Percentiles rank a stretch among this genome's conserved stretches.
These are phyloP conservation scores for Reutealis trisperma DNA, from an alignment of 345 rosid species.

Conservation along the genomic window DNA sequence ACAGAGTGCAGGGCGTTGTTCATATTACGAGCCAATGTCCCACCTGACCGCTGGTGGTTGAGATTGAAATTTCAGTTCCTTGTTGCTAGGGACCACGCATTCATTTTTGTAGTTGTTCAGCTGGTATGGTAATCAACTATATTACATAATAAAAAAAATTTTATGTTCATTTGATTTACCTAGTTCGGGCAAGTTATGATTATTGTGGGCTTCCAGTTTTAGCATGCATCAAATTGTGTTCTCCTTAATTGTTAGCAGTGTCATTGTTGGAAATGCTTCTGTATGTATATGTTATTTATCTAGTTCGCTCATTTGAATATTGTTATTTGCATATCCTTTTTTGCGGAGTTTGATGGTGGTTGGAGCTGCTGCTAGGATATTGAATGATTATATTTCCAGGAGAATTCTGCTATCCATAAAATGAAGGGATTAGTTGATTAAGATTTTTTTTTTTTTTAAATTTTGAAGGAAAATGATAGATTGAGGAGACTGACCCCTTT, in stretches of 20 bases:
- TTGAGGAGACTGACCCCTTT: too few relatives aligned
- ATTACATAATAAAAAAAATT: neutral
- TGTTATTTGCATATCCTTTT: neutral
- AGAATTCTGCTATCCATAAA: too few relatives aligned
- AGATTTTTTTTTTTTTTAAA: too few relatives aligned
- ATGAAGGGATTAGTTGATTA: too few relatives aligned
- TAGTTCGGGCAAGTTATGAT: conserved; percentile 1
- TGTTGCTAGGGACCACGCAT: conserved; percentile 93
- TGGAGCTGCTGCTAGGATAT: neutral
- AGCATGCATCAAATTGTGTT: neutral
- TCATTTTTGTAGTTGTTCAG: conserved; percentile 91
- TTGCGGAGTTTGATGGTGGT: neutral
- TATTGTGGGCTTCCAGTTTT: neutral
- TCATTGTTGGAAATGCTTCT: neutral
- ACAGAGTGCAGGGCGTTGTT: conserved; percentile 96
- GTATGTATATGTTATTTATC: too few relatives aligned
- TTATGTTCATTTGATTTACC: conserved; percentile 1
- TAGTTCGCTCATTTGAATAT: neutral
- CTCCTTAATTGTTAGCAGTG: neutral
- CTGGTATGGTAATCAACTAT: conserved; percentile 54
- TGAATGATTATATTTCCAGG: neutral
- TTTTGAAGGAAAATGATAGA: too few relatives aligned
- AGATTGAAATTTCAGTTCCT: conserved; percentile 96
- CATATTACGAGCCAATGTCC: conserved; percentile 89
- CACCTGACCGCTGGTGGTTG: conserved; percentile 99